Evolutionary conservation across 2,329 filamentous ascomycete species (phyloP), one percentile per base, ranked within the genome.

Genomic region (Fusarium devonianum): DNA sequence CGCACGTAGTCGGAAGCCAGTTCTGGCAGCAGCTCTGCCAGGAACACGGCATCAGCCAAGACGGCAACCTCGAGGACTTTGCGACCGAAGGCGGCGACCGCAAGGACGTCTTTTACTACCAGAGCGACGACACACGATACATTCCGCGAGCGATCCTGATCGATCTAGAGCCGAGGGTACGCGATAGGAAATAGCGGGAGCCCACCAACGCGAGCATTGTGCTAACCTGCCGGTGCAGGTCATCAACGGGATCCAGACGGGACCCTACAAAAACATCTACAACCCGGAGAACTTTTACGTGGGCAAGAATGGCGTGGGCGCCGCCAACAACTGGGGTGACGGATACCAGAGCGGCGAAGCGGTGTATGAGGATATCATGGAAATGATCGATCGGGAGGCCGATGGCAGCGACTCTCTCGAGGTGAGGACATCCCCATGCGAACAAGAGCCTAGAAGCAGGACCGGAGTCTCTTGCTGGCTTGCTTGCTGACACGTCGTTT

Each of bases 261-360:
- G 94, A 2, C 87, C 92, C 0, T 99, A 99, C 79, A 91, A 88
- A 73, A 97, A 99, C 72, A 99, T 99, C 52, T 99, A 99, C 83
- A 99, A 99, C 71, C 94, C 94, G 0, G 94, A 99, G 74, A 99
- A 99, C 78, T 97, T 97, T 76, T 99, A 95, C 71, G 85, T 97
- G 42, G 91, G 93, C 65, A 95, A 96, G 71, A 89, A 93, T 75
- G 94, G 94, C 49, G 86, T 90, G 45, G 94, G 94, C 34, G 94
- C 94, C 6, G 94, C 92, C 34, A 99, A 99, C 74, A 99, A 97
- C 73, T 99, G 94, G 94, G 94, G 92, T 53, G 89, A 94, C 67
- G 94, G 94, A 35, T 99, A 99, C 74, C 87, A 94, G 61, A 92
- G 90, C 43, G 94, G 92, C 62, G 92, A 97, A 71, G 80, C 82